These are phyloP conservation scores for Flueggea neowawraea DNA, from an alignment of 441 rosid species.

Conservation along the genomic window DNA sequence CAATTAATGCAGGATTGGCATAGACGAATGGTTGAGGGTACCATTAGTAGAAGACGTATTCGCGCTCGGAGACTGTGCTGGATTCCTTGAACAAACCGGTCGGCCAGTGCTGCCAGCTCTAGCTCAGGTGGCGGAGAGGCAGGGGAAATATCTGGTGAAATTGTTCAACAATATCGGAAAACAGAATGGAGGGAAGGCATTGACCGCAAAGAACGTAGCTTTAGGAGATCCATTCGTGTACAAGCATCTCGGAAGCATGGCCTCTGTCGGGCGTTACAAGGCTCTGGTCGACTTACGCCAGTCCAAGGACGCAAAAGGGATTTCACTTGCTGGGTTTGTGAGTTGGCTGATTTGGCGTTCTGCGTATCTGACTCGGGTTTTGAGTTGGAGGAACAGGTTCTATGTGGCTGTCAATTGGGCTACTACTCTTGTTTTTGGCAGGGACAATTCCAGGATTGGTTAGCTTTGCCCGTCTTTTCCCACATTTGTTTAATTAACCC, in stretches of 20 bases:
- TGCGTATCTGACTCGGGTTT: slow-evolving; percentile 85
- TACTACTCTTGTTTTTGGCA: slow-evolving; percentile 87
- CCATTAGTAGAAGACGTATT: slow-evolving; percentile 82
- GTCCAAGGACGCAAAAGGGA: slow-evolving; percentile 76
- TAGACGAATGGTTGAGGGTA: slow-evolving; percentile 77
- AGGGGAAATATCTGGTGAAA: slow-evolving; percentile 74
- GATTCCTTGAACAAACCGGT: slow-evolving; percentile 80
- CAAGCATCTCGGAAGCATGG: slow-evolving; percentile 92
- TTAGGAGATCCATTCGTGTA: slow-evolving; percentile 83
- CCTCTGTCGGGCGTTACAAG: slow-evolving; percentile 86
- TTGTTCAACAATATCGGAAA: slow-evolving; percentile 59
- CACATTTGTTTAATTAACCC: too few species aligned
- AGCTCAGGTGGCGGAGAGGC: slow-evolving; percentile 98
- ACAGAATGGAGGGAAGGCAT: slow-evolving; percentile 68
- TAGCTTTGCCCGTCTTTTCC: too few species aligned
- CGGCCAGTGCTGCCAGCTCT: slow-evolving; percentile 89
- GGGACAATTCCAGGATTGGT: slow-evolving; percentile 73
- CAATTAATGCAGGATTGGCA: slow-evolving; percentile 51
- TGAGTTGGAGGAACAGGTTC: slow-evolving; percentile 94
- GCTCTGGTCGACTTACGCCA: slow-evolving; percentile 86
- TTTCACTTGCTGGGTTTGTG: slow-evolving; percentile 71
- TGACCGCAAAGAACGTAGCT: slow-evolving; percentile 33
- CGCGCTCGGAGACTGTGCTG: slow-evolving; percentile 93
- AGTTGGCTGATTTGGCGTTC: slow-evolving; percentile 95
- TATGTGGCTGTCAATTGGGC: slow-evolving; percentile 88